phyloP scores from a whole-genome alignment of 2,329 filamentous ascomycete genomes.

The Colletotrichum noveboracense region DNA sequence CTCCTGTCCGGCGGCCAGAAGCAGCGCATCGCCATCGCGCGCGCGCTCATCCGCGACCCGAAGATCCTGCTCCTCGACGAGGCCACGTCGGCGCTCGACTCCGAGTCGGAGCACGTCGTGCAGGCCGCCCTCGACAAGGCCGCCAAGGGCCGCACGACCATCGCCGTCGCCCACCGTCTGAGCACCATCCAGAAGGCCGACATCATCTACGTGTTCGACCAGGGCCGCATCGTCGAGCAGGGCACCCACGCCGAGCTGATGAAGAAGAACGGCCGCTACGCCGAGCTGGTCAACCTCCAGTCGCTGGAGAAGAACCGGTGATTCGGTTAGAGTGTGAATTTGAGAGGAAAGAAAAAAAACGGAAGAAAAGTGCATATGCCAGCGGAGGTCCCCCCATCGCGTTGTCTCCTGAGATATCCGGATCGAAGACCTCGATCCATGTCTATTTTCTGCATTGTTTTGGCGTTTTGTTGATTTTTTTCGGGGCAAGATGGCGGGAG shows the following conservation, averaged over 20 bases:
- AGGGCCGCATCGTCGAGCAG: conserved; percentile 82
- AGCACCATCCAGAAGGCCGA: conserved; percentile 95
- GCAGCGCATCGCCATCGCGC: conserved; percentile 91
- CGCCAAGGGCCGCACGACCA: conserved; percentile 84
- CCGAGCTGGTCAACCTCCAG: conserved; percentile 81
- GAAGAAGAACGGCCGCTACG: conserved; percentile 73
- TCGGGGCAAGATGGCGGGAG: not conserved
- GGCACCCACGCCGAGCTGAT: conserved; percentile 80
- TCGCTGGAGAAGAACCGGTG: conserved; percentile 67
- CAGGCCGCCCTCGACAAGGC: conserved; percentile 83
- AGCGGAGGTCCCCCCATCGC: not conserved
- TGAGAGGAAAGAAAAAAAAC: not conserved
- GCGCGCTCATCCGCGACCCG: conserved; percentile 88
- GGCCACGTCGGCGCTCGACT: conserved; percentile 79
- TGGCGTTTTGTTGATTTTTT: not conserved
- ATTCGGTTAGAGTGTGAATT: not conserved
- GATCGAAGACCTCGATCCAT: conserved; percentile 5
- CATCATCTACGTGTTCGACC: conserved; percentile 95
- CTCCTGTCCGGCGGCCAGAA: conserved; percentile 92
- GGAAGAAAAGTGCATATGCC: not conserved
- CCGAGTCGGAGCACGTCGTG: conserved; percentile 79
- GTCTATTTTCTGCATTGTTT: conserved; percentile 16
- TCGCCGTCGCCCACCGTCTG: conserved; percentile 91
- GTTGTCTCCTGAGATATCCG: conserved; percentile 15
- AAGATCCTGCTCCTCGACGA: conserved; percentile 86